Conservation (phyloP, 2,329 filamentous ascomycete species). For the Colletotrichum lentis region DNA sequence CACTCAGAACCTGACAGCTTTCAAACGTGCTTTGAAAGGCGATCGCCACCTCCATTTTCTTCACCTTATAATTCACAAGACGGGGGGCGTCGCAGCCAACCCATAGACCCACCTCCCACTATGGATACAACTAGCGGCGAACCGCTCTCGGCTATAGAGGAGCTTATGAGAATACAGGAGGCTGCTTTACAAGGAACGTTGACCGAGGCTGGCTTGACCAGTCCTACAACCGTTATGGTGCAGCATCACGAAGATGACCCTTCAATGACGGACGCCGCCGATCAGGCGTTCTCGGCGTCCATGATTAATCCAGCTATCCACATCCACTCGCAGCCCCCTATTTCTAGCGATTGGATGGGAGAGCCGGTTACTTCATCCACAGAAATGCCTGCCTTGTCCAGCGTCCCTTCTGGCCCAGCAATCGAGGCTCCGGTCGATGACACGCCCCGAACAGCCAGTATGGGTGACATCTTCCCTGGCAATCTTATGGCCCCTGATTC, state of each 20-base stretch:
- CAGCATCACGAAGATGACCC: constrained; percentile 10
- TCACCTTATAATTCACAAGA: neutral
- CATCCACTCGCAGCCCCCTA: constrained; percentile 31
- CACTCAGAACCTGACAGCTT: constrained; percentile 17
- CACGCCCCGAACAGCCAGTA: constrained; percentile 27
- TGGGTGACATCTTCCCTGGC: constrained; percentile 35
- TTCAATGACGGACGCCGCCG: neutral
- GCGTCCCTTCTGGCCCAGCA: constrained; percentile 4
- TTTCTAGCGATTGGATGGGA: constrained; percentile 20
- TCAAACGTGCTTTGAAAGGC: constrained; percentile 18
- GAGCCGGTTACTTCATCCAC: constrained; percentile 23
- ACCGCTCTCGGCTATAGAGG: constrained; percentile 34
- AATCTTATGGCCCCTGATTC: constrained; percentile 40
- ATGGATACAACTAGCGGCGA: constrained; percentile 25
- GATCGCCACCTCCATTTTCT: constrained; percentile 2
- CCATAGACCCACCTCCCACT: neutral
- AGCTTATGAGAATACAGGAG: constrained; percentile 31
- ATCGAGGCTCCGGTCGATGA: constrained; percentile 5
- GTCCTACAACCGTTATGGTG: neutral
- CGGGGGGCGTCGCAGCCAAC: neutral
- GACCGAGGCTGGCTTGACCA: constrained; percentile 5
- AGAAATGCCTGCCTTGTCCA: constrained; percentile 25
- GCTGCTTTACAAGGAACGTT: constrained; percentile 17
- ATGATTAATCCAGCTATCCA: constrained; percentile 21
- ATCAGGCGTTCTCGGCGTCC: constrained; percentile 13